These are phyloP conservation scores for Arabidopsis thaliana DNA, from an alignment of 345 rosid species.

Conservation along the genomic window TAIR10.1 NC_003071.7:993501-994000, in stretches of 20 bases:
- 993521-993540: too few relatives aligned
- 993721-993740: neutral
- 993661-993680: neutral
- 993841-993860: neutral
- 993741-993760: neutral
- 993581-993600: too few relatives aligned
- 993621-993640: too few relatives aligned
- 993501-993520: too few relatives aligned
- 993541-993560: too few relatives aligned
- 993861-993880: neutral
- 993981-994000: neutral
- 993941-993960: neutral
- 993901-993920: neutral
- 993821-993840: slow-evolving; percentile 2
- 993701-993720: neutral
- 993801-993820: slow-evolving; percentile 13
- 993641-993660: neutral
- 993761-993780: neutral
- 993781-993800: slow-evolving; percentile 20
- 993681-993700: neutral
- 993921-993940: neutral
- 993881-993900: neutral
- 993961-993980: neutral
- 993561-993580: too few relatives aligned
- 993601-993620: too few relatives aligned